Evolutionary conservation across 2,329 filamentous ascomycete genomes (phyloP), one percentile per base, ranked within the genome.

Genomic region (Arachnomyces sp.): DNA sequence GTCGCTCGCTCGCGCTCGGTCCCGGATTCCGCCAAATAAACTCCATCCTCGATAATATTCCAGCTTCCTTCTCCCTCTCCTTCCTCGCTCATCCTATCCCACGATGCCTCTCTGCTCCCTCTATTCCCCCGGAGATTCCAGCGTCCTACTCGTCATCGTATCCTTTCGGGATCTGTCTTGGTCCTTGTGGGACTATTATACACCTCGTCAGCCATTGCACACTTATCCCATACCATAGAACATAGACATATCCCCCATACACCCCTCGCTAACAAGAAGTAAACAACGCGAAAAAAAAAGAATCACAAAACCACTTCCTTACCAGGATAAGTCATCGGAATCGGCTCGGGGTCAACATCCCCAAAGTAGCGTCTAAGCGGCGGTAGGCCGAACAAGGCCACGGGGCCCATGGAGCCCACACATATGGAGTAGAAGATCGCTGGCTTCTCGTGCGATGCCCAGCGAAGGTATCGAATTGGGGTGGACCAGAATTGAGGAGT

Each of bases 271-370:
- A 17, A 8, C 31, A n/a, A 38, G 6, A 36, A 12, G n/a, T 16
- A 31, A 25, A 12, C 12, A 12, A 11, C 28, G 20, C 13, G 33
- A 31, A 30, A 30, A 15, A 28, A 13, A 16, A 15, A 14, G 14
- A 16, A 30, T 30, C 18, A 33, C 25, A n/a, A n/a, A 14, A 34
- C 36, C n/a, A n/a, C n/a, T n/a, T 31, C 76, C 86, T 63, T 77
- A 96, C 90, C 77, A 45, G 92, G 92, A 72, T 96, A 98, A 60
- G 88, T 93, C 64, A 89, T 68, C 25, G 92, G 92, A 49, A 96
- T 80, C 42, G 72, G 76, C 48, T 77, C 69, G 48, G 82, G 76
- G 53, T 80, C 75, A 52, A 79, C 68, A 60, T 94, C 87, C 53
- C 89, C 89, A 42, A 94, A 64, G 48, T 69, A 72, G 47, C 71